Evolutionary conservation across 192 early-diverging fungal species (phyloP), one percentile per base, ranked within the genome.

Genomic region (Allomyces arbusculus): DNA sequence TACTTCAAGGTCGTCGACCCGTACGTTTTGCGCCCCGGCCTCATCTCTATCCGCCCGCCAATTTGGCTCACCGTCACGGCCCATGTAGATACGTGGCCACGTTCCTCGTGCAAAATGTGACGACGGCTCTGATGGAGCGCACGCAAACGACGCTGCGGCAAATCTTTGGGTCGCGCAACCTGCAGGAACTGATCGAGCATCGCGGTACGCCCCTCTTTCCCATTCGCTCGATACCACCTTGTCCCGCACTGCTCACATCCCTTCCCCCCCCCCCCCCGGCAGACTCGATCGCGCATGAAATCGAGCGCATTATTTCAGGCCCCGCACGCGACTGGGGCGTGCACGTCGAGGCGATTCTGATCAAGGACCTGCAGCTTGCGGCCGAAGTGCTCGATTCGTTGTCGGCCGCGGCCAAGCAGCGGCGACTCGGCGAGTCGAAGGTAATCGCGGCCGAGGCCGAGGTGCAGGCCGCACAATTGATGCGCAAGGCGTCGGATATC

Each of bases 171-270:
- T 79, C 82, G 23, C 84, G 86, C 20, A 86, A 85, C 6, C 75
- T 96, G 24, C 93, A 96, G 74, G 91, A 92, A 22, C 74, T 79
- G 68, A 87, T 96, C 62, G 93, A 96, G 75, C 88, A 93, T 73
- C 83, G 92, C 26, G 50, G 50, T 58, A 58, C 20, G 12, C 50
- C 9, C 9, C 12, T 58, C 12, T 5, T 40, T 40, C 33, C 33
- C 33, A 1, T 28, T 28, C 26, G 33, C 33, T 40, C 33, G 33
- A n/a, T 40, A 3, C 33, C 33, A 7, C 33, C 33, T 0, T 8
- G 33, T 40, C 33, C 33, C 7, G 26, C 33, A 8, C 33, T 7
- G 33, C 33, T 40, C 33, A 40, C 33, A 28, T 28, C 33, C 33
- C 4, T 4, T 4, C 1, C 4, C 33, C 2, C 33, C 4, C 7